Conservation (phyloP, 1,139 yeast species). For the Yamadazyma dushanensis region DNA sequence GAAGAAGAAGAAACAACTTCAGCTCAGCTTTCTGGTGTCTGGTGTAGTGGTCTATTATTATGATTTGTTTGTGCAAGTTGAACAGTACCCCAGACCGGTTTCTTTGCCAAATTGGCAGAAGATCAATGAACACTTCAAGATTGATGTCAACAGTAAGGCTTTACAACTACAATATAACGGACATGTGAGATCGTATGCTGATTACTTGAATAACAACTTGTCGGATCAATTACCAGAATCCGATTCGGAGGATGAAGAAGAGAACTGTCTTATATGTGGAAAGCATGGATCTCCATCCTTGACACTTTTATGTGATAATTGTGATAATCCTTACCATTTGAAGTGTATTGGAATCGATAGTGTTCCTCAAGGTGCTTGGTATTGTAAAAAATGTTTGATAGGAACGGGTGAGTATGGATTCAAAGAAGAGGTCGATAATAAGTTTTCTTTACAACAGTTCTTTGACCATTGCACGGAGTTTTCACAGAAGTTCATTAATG, state of each 20-base stretch:
- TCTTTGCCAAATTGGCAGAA: slow-evolving; percentile 31
- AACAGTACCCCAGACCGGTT: slow-evolving; percentile 26
- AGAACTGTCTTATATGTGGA: slow-evolving; percentile 56
- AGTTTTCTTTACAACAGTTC: slow-evolving; percentile 64
- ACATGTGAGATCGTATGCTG: slow-evolving; percentile 45
- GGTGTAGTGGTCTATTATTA: slow-evolving; percentile 41
- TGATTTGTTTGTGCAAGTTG: slow-evolving; percentile 54
- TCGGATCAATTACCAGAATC: slow-evolving; percentile 23
- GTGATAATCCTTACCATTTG: slow-evolving; percentile 68
- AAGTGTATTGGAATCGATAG: slow-evolving; percentile 51
- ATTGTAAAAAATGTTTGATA: slow-evolving; percentile 75
- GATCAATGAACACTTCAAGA: slow-evolving; percentile 29
- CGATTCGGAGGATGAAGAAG: slow-evolving; percentile 35
- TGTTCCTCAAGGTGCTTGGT: slow-evolving; percentile 68
- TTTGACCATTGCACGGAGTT: slow-evolving; percentile 57
- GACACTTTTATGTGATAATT: slow-evolving; percentile 69
- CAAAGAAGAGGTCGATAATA: slow-evolving; percentile 61
- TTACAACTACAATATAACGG: slow-evolving; percentile 35
- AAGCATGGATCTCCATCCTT: slow-evolving; percentile 47
- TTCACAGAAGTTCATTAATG: slow-evolving; percentile 33
- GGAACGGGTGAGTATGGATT: slow-evolving; percentile 92
- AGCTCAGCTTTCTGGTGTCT: slow-evolving; percentile 24
- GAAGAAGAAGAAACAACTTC: slow-evolving; percentile 33
- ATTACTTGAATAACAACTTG: slow-evolving; percentile 31
- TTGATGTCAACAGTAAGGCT: slow-evolving; percentile 17